Evolutionary conservation across 2,329 filamentous ascomycete genomes (phyloP).

Genomic region (Trichoderma endophyticum): DNA sequence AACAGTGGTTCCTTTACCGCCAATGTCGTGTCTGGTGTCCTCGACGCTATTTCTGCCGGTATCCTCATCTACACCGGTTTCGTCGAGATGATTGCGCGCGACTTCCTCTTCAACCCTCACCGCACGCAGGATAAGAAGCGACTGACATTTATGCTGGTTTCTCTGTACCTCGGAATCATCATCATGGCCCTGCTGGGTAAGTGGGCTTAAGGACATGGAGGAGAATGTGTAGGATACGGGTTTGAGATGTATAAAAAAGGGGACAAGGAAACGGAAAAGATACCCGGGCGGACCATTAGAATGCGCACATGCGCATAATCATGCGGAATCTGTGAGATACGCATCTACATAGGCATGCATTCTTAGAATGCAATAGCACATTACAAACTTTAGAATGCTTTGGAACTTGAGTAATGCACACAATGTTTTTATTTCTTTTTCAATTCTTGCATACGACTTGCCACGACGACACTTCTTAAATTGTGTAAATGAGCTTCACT

Average conservation of each 20-base stretch:
- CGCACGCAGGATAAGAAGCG: slow-evolving; percentile 56
- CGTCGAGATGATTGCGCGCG: slow-evolving; percentile 84
- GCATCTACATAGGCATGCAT: not conserved
- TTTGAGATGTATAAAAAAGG: not conserved
- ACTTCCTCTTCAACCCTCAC: slow-evolving; percentile 83
- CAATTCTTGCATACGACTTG: not conserved
- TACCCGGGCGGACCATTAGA: not conserved
- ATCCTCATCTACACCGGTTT: slow-evolving; percentile 86
- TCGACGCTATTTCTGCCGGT: slow-evolving; percentile 78
- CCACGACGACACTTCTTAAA: not conserved
- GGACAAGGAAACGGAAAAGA: not conserved
- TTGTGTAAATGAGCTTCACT: slow-evolving; percentile 13
- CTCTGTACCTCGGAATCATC: slow-evolving; percentile 62
- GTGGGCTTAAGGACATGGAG: slow-evolving; percentile 57
- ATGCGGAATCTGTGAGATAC: not conserved
- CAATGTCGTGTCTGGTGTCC: slow-evolving; percentile 73
- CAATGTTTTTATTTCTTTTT: not conserved
- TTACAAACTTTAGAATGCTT: not conserved
- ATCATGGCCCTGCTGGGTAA: slow-evolving; percentile 77
- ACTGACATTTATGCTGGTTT: slow-evolving; percentile 57
- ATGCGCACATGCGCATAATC: not conserved
- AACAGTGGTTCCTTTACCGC: slow-evolving; percentile 28
- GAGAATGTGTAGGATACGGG: not conserved
- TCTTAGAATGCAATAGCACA: not conserved
- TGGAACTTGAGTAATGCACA: not conserved